phyloP scores from a whole-genome alignment of 768 basidiomycete species.

The Boletus patriciae region DNA sequence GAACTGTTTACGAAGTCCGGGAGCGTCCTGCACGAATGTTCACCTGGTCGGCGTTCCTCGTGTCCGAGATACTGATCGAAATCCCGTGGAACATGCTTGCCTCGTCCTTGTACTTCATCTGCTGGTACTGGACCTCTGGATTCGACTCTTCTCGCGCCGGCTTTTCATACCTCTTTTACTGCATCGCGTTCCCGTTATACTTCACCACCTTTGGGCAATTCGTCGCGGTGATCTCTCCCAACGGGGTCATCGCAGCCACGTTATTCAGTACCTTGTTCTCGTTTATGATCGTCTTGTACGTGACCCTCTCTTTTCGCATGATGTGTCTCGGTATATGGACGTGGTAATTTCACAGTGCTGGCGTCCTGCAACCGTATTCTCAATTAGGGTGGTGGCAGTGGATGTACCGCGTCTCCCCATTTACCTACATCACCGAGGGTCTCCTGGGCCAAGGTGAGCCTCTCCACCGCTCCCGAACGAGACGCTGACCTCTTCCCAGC shows the following conservation, averaged over 20 bases:
- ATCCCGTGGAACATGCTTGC: constrained; percentile 44
- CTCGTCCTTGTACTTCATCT: constrained; percentile 43
- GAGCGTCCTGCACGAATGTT: constrained; percentile 66
- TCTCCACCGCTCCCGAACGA: not conserved
- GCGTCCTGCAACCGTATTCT: constrained; percentile 47
- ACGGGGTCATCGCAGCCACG: constrained; percentile 40
- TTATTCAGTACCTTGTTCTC: constrained; percentile 40
- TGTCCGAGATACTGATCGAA: constrained; percentile 50
- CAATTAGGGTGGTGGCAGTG: constrained; percentile 36
- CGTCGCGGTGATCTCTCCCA: constrained; percentile 44
- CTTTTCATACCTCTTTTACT: constrained; percentile 40
- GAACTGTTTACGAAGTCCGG: constrained; percentile 59
- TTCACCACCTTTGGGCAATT: constrained; percentile 44
- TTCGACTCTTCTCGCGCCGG: constrained; percentile 38
- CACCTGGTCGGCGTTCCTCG: constrained; percentile 58
- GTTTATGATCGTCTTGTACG: constrained; percentile 46
- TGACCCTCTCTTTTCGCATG: not conserved
- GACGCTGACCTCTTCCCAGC: constrained; percentile 24
- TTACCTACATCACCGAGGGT: constrained; percentile 53
- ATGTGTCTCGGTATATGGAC: not conserved
- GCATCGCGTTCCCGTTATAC: constrained; percentile 44
- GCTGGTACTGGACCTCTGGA: constrained; percentile 52
- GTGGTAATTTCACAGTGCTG: constrained; percentile 35
- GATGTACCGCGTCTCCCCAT: constrained; percentile 48
- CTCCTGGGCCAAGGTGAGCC: constrained; percentile 28